Conservation (phyloP, 75 land plant species). For the Isoetes taiwanensis region DNA sequence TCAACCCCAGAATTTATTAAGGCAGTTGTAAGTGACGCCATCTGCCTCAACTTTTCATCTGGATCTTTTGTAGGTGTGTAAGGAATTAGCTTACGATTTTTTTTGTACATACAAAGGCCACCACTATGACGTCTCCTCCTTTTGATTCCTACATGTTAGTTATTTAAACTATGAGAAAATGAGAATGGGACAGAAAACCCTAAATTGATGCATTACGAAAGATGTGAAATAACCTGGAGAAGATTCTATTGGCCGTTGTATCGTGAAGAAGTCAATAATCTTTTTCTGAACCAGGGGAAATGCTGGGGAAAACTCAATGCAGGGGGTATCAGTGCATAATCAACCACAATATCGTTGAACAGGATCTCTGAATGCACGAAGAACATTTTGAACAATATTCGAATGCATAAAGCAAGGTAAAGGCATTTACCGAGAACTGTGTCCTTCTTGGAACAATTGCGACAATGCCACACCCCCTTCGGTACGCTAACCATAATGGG, state of each 20-base stretch:
- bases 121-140: slow-evolving; percentile 23
- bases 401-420: neutral
- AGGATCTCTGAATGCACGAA: neutral
- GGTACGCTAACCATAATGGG: slow-evolving; percentile 50
- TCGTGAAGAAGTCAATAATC: slow-evolving; percentile 21
- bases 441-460: slow-evolving; percentile 20
- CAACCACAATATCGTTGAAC: neutral
- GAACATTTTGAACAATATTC: neutral
- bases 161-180: no score
- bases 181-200: neutral
- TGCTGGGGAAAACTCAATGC: neutral
- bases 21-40: slow-evolving; percentile 77
- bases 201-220: neutral
- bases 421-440: slow-evolving; percentile 16
- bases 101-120: slow-evolving; percentile 30
- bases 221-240: neutral
- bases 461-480: slow-evolving; percentile 47
- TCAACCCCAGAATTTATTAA: slow-evolving; percentile 42
- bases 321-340: neutral
- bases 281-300: slow-evolving; percentile 27
- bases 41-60: slow-evolving; percentile 42
- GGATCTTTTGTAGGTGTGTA: slow-evolving; percentile 46
- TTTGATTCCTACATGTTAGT: no score
- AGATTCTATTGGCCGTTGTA: neutral
- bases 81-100: slow-evolving; percentile 56